Conservation (phyloP, 495 filamentous ascomycete genomes). For the Amphirosellinia nigrospora region DNA sequence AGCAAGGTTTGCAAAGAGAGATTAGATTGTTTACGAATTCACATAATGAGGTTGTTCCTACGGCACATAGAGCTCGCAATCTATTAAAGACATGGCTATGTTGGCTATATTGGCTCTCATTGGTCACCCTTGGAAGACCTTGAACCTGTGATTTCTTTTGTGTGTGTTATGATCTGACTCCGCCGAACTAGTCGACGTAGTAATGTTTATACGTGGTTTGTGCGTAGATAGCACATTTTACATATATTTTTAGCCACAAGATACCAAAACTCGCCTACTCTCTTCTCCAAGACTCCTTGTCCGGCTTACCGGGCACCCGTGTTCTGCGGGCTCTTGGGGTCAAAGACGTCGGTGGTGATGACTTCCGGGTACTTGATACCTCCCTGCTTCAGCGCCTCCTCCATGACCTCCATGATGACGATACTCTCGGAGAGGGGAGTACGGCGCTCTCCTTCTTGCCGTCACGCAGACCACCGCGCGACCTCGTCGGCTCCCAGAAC, state of each 20-base stretch:
- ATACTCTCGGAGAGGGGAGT: slow-evolving; percentile 84
- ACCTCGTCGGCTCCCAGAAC: slow-evolving; percentile 97
- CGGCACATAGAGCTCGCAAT: not conserved
- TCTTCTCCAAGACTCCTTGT: not conserved
- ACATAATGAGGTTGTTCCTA: too few species aligned
- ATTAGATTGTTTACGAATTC: slow-evolving; percentile 38
- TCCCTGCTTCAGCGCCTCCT: slow-evolving; percentile 80
- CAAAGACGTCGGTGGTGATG: slow-evolving; percentile 80
- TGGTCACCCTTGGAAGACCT: not conserved
- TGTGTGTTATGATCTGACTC: not conserved
- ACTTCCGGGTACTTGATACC: slow-evolving; percentile 78
- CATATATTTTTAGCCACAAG: not conserved
- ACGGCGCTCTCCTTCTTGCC: slow-evolving; percentile 78
- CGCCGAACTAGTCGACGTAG: not conserved
- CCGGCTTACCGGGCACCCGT: slow-evolving; percentile 42
- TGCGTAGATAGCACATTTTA: not conserved
- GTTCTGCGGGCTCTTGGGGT: slow-evolving; percentile 59
- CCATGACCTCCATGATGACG: slow-evolving; percentile 93
- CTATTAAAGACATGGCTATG: not conserved
- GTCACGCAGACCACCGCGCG: slow-evolving; percentile 81
- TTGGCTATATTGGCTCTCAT: not conserved
- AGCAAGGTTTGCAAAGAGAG: slow-evolving; percentile 54
- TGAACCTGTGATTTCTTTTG: not conserved
- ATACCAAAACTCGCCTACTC: not conserved
- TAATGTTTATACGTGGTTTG: not conserved